Evolutionary conservation across 768 basidiomycete genomes (phyloP).

Genomic region (Termitomyces sp.): DNA sequence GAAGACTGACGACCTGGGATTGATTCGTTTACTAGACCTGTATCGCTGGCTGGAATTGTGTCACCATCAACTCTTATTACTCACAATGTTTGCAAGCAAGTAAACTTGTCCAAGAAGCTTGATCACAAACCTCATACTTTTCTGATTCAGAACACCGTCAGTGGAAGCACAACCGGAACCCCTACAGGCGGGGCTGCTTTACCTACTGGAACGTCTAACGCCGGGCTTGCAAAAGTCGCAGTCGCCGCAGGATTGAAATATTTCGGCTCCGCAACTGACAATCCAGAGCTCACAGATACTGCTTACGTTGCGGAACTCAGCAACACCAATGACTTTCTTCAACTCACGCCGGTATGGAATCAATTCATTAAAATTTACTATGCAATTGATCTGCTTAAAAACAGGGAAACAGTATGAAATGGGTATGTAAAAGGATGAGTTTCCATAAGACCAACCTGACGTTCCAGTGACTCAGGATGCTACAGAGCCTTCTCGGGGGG

Average conservation of each 20-base stretch:
- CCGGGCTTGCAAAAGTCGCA: slow-evolving; percentile 44
- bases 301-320: slow-evolving; percentile 35
- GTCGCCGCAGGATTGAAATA: slow-evolving; percentile 40
- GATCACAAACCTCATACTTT: neutral
- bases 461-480: slow-evolving; percentile 31
- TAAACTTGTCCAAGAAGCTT: neutral
- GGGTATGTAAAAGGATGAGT: slow-evolving; percentile 28
- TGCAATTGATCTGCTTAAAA: neutral
- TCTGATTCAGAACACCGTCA: neutral
- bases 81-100: slow-evolving; percentile 37
- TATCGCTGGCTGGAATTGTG: slow-evolving; percentile 34
- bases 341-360: slow-evolving; percentile 39
- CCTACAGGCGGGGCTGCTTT: neutral
- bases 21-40: slow-evolving; percentile 25
- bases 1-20: neutral
- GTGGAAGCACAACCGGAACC: slow-evolving; percentile 4
- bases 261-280: slow-evolving; percentile 49
- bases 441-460: neutral
- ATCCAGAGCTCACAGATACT: slow-evolving; percentile 38
- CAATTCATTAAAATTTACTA: neutral
- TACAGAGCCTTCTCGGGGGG: slow-evolving; percentile 43
- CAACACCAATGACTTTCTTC: slow-evolving; percentile 36
- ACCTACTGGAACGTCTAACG: slow-evolving; percentile 17
- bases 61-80: slow-evolving; percentile 34
- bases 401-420: slow-evolving; percentile 52